These are phyloP conservation scores for Candida vartiovaarae DNA, from an alignment of 805 yeast species.

Conservation along the genomic window DNA sequence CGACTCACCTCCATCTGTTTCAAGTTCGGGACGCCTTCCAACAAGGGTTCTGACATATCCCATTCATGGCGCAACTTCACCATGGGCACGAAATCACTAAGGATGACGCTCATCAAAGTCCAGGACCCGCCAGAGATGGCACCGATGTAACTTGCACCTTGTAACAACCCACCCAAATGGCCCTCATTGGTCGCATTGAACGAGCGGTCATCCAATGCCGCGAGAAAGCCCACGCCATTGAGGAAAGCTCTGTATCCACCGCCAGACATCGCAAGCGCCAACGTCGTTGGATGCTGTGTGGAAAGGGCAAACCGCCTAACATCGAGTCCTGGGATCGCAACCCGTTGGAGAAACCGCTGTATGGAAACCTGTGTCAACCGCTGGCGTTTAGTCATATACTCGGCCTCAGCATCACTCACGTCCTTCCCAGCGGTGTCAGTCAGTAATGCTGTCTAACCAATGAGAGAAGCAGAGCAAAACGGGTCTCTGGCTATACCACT, in stretches of 20 bases:
- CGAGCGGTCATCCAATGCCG: slow-evolving; percentile 75
- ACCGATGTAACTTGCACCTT: slow-evolving; percentile 60
- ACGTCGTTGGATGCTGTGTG: slow-evolving; percentile 26
- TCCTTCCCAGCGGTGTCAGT: slow-evolving; percentile 3
- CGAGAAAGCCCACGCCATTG: slow-evolving; percentile 73
- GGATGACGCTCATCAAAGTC: slow-evolving; percentile 40
- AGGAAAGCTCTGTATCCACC: slow-evolving; percentile 92
- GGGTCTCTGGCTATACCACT: slow-evolving; percentile 6
- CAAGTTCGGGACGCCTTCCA: slow-evolving; percentile 52
- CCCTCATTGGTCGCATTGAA: slow-evolving; percentile 44
- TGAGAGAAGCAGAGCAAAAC: neutral
- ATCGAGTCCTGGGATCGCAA: slow-evolving; percentile 30
- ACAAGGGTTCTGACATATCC: slow-evolving; percentile 39
- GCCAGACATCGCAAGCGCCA: slow-evolving; percentile 66
- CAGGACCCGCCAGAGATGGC: slow-evolving; percentile 86
- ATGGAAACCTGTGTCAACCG: slow-evolving; percentile 26
- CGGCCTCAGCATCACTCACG: slow-evolving; percentile 11
- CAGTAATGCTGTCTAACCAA: too few species aligned
- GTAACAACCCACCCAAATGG: slow-evolving; percentile 64
- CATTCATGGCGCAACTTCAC: slow-evolving; percentile 31
- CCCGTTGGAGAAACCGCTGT: slow-evolving; percentile 23
- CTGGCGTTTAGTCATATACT: slow-evolving; percentile 27
- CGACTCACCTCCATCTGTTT: slow-evolving; percentile 30
- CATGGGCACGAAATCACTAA: slow-evolving; percentile 33
- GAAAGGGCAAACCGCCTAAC: slow-evolving; percentile 19